phyloP scores from a whole-genome alignment of 2,329 filamentous ascomycete genomes.

The Clonostachys chloroleuca region DNA sequence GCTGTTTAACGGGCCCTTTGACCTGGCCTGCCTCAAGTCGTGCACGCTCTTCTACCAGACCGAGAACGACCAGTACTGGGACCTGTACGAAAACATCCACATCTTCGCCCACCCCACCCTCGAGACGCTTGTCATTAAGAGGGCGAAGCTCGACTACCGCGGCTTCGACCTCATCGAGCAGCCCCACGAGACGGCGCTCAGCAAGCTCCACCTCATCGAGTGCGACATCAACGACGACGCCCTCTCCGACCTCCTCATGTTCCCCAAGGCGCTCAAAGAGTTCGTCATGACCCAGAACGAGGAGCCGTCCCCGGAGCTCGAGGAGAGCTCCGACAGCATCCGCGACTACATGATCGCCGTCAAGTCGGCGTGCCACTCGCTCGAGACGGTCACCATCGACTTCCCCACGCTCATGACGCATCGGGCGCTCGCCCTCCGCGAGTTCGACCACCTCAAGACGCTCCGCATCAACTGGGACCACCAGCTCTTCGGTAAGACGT shows the following conservation, averaged over 20 bases:
- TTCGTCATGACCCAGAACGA: slow-evolving; percentile 40
- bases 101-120: slow-evolving; percentile 45
- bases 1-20: slow-evolving; percentile 45
- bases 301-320: slow-evolving; percentile 31
- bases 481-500: slow-evolving; percentile 39
- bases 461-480: slow-evolving; percentile 41
- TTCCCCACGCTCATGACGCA: slow-evolving; percentile 29
- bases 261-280: slow-evolving; percentile 36
- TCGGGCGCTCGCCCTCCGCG: slow-evolving; percentile 35
- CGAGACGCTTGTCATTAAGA: slow-evolving; percentile 35
- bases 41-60: slow-evolving; percentile 43
- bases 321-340: slow-evolving; percentile 41
- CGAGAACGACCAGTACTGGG: slow-evolving; percentile 39
- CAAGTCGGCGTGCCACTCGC: slow-evolving; percentile 29
- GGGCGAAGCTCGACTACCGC: slow-evolving; percentile 38
- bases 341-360: slow-evolving; percentile 41
- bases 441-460: slow-evolving; percentile 32
- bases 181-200: slow-evolving; percentile 38
- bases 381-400: slow-evolving; percentile 40
- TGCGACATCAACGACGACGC: slow-evolving; percentile 43
- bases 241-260: slow-evolving; percentile 28
- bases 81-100: slow-evolving; percentile 46
- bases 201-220: slow-evolving; percentile 38
- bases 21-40: slow-evolving; percentile 39
- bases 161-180: slow-evolving; percentile 43